Base-by-base conservation (phyloP, 2,329 filamentous ascomycete genomes). In the Colletotrichum sp. region DNA sequence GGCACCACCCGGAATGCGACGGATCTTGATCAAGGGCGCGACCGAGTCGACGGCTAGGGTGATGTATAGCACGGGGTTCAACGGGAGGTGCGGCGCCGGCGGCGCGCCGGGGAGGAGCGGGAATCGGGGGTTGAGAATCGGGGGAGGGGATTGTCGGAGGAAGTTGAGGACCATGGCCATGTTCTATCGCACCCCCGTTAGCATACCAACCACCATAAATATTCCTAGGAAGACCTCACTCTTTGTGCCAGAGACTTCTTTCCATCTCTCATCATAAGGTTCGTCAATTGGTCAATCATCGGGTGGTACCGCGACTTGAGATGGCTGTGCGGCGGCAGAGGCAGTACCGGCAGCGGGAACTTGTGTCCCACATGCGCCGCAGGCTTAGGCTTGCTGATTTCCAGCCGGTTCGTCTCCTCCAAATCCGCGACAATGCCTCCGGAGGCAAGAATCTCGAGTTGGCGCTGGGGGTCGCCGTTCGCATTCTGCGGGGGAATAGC, bases 31-130 rank as follows among this genome's bases (percentile, higher is more conserved):
- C 18, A 99, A 90, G 12, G 97, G 97, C 2, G 96, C 95, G 28
- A 99, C 94, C 12, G 95, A 98, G 89, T 99, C 97, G 81, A 99
- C 93, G 36, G 96, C 96, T 36, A 98, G 90, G 15, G 94, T 95
- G 64, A 99, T 93, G 87, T 99, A 99, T 71, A 95, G 91, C 71
- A 98, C 90, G 2, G 97, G 97, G 85, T 98, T 95, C 36, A 98
- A 92, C 4, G 97, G 96, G 12, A 99, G 93, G 80, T 96, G 93
- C 6, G 90, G 88, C 28, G 95, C 89, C 2, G 96, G 95, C 2
- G 96, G 95, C 3, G 93, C 89, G 72, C 95, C 95, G 3, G 95
- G 94, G 39, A 96, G 88, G 34, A 97, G 91, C 18, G 94, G 93
- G 70, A 91, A 93, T 75, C 89, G 86, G 26, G 95, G 92, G 84